Percentiles rank a stretch among this genome's conserved stretches.
These are phyloP conservation scores for Candida nitratophila DNA, from an alignment of 805 yeast genomes.

Conservation along the genomic window DNA sequence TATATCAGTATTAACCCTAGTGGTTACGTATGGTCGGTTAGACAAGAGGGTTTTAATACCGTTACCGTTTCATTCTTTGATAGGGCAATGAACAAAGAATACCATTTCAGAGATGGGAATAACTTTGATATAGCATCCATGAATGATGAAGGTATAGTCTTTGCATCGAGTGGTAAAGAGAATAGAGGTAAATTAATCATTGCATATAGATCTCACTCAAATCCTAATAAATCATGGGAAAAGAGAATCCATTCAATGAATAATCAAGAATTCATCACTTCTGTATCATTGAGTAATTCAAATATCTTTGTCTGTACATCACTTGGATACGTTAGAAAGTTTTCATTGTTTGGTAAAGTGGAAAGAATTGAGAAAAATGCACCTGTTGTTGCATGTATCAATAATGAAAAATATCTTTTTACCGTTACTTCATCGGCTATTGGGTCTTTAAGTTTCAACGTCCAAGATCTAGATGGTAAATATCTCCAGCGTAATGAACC, in stretches of 20 bases:
- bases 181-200: slow-evolving; percentile 28
- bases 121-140: slow-evolving; percentile 72
- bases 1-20: slow-evolving; percentile 73
- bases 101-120: slow-evolving; percentile 73
- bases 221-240: slow-evolving; percentile 66
- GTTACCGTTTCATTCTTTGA: slow-evolving; percentile 89
- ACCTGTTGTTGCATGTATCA: slow-evolving; percentile 68
- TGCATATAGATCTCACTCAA: slow-evolving; percentile 63
- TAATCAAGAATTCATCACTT: slow-evolving; percentile 53
- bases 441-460: slow-evolving; percentile 25
- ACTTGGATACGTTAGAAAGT: slow-evolving; percentile 65
- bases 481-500: slow-evolving; percentile 36
- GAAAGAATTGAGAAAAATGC: slow-evolving; percentile 59
- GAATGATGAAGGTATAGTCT: slow-evolving; percentile 56
- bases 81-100: slow-evolving; percentile 64
- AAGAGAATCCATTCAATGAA: slow-evolving; percentile 28
- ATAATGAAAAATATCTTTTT: slow-evolving; percentile 50
- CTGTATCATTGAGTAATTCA: slow-evolving; percentile 59
- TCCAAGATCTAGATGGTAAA: slow-evolving; percentile 30
- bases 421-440: slow-evolving; percentile 33
- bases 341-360: slow-evolving; percentile 69
- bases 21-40: slow-evolving; percentile 80
- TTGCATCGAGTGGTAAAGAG: slow-evolving; percentile 38
- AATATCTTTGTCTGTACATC: slow-evolving; percentile 66
- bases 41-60: slow-evolving; percentile 51